Evolutionary conservation across 192 early-diverging fungal species (phyloP), one percentile per base, ranked within the genome.

Genomic region (Obelidium mucronatum): DNA sequence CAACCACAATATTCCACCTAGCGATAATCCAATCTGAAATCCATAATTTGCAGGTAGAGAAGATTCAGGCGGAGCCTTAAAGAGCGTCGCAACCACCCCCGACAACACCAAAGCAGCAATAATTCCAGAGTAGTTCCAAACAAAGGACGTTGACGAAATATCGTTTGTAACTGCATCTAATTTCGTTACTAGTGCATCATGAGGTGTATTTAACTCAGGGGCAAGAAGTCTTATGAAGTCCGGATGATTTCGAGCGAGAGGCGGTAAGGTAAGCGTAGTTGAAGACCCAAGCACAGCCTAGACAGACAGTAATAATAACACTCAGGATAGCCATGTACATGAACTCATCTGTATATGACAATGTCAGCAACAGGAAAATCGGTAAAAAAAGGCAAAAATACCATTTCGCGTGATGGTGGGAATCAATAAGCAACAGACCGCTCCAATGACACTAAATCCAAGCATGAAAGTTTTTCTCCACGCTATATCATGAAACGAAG

Each of bases 1-100:
- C 6, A 84, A 30, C 76, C 69, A 69, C 73, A 78, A 76, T 4
- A 81, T 33, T 15, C 66, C 58, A 42, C 67, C 58, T 37, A 84
- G 54, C 13, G 80, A 74, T 1, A 81, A 44, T 4, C 36, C 80
- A 40, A 79, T 66, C 39, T 84, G 79, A 26, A 77, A 44, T 1
- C 36, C 33, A 66, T 81, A 84, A 11, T 42, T 53, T 11, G 58
- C 35, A n/a, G 79, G 71, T 2, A 83, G 40, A 28, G 65, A 62
- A 0, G 11, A 6, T 6, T 19, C 44, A 37, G 55, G 11, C 5
- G 58, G 54, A 5, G 58, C 40, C 36, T 53, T 39, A 1, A 71
- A 2, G n/a, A 67, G 19, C 3, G 75, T 4, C 2, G 61, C 69
- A 48, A 83, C 33, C 1, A 4, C 75, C 28, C 36, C 69, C 28